Percentiles rank a stretch among this genome's conserved stretches.
These are phyloP conservation scores for Pyrenula massariospora DNA, from an alignment of 495 filamentous ascomycete genomes.

Conservation along the genomic window DNA sequence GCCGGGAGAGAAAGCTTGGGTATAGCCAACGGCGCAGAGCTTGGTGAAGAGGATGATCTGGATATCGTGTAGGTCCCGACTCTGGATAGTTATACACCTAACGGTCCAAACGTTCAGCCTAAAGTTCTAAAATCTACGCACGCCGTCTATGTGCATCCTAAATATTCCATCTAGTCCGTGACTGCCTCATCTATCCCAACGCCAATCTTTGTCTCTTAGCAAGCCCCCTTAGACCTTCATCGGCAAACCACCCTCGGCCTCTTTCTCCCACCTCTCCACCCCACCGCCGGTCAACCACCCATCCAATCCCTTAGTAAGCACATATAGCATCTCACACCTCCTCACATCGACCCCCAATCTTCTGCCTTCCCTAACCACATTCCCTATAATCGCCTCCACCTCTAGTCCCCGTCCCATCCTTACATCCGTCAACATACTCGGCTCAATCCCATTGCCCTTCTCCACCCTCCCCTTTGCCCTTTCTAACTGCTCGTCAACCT, in stretches of 20 bases:
- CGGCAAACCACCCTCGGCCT: not conserved
- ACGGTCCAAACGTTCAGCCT: no score
- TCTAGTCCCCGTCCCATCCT: slow-evolving; percentile 26
- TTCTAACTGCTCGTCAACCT: slow-evolving; percentile 23
- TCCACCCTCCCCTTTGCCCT: slow-evolving; percentile 17
- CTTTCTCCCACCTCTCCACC: not conserved
- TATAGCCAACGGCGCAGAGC: slow-evolving; percentile 23
- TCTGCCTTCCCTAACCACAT: slow-evolving; percentile 29
- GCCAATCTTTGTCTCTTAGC: no score
- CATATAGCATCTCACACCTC: slow-evolving; percentile 22
- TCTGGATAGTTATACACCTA: no score
- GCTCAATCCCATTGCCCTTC: slow-evolving; percentile 21
- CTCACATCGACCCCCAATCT: slow-evolving; percentile 26
- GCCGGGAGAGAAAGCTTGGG: slow-evolving; percentile 67
- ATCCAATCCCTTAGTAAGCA: slow-evolving; percentile 8
- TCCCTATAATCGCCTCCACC: slow-evolving; percentile 42
- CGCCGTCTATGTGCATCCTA: no score
- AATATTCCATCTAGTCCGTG: no score
- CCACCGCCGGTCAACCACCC: slow-evolving; percentile 1
- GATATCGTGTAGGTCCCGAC: slow-evolving; percentile 35
- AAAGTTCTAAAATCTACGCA: no score
- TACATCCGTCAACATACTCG: slow-evolving; percentile 38
- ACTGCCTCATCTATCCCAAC: no score
- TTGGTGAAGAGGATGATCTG: slow-evolving; percentile 39
- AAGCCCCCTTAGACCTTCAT: not conserved